Base-by-base conservation (phyloP, 768 basidiomycete species). In the Piloderma croceum region DNA sequence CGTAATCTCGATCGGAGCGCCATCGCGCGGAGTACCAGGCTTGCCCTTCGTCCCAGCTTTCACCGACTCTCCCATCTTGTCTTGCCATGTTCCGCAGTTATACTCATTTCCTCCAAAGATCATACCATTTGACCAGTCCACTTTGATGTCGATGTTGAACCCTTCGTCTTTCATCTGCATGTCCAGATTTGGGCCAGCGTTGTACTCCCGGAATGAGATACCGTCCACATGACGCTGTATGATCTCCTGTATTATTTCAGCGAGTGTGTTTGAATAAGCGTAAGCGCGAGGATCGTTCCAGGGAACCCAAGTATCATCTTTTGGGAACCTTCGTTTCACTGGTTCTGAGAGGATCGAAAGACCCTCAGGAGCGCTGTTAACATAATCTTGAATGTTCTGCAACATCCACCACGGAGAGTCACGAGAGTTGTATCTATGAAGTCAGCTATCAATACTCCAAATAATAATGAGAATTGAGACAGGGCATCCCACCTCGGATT, bases 361-460 rank as follows among this genome's bases (percentile, higher is more conserved):
- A 1, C 96, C 96, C 46, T 90, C 83, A 0, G 96, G 93, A 1
- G 86, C 90, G 59, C 73, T 81, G 34, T 64, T 65, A 17, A 78
- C 82, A 58, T 97, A 98, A 59, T 98, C 92, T 54, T 98, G 96
- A 40, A 99, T 96, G 56, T 87, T 96, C 59, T 99, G 94, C 43
- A 97, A 60, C 88, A 98, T 94, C 90, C 92, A 98, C 94, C 93
- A 98, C 4, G 96, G 94, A 6, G 90, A 91, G 58, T 99, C 96
- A 38, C 96, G 83, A 4, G 90, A 98, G 61, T 98, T 98, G 62
- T 91, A 93, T 46, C 87, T 87, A 44, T 7, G 15, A 29, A 29
- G 15, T 9, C 27, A 9, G 27, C 15, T 15, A 29, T 9, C 27
- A 15, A 9, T 9, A 15, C 25, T 24, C 17, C 34, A 11, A 34